Base-by-base conservation (phyloP, 192 early-diverging fungal species). In the Rhizophagus prolifer region DNA sequence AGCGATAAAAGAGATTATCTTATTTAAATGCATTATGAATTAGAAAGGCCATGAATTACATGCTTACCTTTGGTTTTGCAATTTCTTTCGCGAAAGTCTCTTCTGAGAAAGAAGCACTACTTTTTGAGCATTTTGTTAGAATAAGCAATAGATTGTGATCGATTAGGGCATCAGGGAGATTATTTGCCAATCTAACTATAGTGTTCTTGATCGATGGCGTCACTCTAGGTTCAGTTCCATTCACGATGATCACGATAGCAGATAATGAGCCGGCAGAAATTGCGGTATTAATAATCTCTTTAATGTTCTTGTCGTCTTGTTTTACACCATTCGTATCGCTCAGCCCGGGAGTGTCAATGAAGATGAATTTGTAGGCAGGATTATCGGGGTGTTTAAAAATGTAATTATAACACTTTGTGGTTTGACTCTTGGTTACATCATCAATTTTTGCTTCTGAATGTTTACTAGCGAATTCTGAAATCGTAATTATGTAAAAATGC, bases 111-210 rank as follows among this genome's bases (percentile, higher is more conserved):
- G 2, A 30, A 58, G 70, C 47, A 54, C 46, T 30, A n/a, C 47
- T 58, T 58, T 71, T 71, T 58, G 70, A 8, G 21, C 70, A 58
- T 19, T 71, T 71, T 71, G 70, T 71, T 71, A 71, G 58, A 71
- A 71, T 58, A 41, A 69, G 67, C 34, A 69, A 47, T 3, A 63
- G 25, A 28, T 63, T 63, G 7, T 12, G 23, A 54, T 28, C 46
- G 46, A 71, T 10, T 0, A 71, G 9, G 0, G 0, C 70, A 58
- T 71, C 70, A 19, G 70, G 70, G 19, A 71, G 28, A 25, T 71
- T 71, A 58, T 71, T 71, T 58, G 70, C 19, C 23, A 71, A 58
- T 28, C 44, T 23, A 58, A 71, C 54, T 25, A 71, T 58, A 54
- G 70, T 58, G 23, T 54, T 47, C 25, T 71, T 71, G 44, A 54